These are phyloP conservation scores for Eruca vesicaria DNA, from an alignment of 441 rosid genomes.

Conservation along the genomic window DNA sequence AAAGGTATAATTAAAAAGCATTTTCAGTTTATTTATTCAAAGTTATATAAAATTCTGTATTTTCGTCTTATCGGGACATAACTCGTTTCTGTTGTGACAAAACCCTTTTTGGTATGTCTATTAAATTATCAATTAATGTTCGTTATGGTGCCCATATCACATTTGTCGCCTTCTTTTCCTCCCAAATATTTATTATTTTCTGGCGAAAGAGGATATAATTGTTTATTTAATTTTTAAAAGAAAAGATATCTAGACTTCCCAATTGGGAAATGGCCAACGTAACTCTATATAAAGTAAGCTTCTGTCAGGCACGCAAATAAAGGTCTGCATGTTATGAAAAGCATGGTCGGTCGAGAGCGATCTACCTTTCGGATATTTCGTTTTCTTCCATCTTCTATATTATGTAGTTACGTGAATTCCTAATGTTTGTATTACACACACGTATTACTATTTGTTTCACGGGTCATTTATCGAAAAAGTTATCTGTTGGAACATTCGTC, in stretches of 20 bases:
- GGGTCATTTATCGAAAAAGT: background rate
- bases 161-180: conserved; percentile 21
- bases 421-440: background rate
- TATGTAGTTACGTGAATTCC: conserved; percentile 6
- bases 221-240: background rate
- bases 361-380: conserved; percentile 14
- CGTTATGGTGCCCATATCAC: conserved; percentile 27
- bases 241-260: conserved; percentile 15
- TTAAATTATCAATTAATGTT: conserved; percentile 14
- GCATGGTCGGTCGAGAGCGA: conserved; percentile 28
- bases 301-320: conserved; percentile 37
- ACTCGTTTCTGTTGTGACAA: conserved; percentile 34
- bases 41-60: background rate
- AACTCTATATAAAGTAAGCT: conserved; percentile 26
- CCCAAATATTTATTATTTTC: background rate
- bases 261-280: conserved; percentile 35
- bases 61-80: conserved; percentile 30
- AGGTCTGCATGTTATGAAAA: conserved; percentile 28
- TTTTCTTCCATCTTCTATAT: background rate
- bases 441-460: background rate
- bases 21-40: background rate
- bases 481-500: background rate
- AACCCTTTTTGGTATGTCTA: background rate
- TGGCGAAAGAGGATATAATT: background rate
- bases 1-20: conserved; percentile 1